Base-by-base conservation (phyloP, 495 filamentous ascomycete species). In the Polyplosphaeria fusca region DNA sequence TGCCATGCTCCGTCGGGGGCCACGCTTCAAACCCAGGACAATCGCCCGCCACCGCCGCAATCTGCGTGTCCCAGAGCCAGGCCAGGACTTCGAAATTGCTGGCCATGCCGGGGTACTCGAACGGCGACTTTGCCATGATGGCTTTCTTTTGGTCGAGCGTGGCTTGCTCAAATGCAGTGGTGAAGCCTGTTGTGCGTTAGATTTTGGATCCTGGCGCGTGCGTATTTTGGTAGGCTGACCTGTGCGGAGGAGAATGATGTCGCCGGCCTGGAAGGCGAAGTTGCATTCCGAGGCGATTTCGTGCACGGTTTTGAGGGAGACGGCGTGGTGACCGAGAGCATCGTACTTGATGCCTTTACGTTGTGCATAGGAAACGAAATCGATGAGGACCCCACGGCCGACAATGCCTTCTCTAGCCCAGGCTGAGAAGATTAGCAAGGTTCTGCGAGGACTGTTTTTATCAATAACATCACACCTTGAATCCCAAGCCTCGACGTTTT, bases 21-120 rank as follows among this genome's bases (percentile, higher is more conserved):
- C 49, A 64, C 1, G 49, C 61, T 27, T 64, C 61, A 27, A 59
- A 64, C 3, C 55, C 45, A 16, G 49, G 55, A 27, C 49, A 49
- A 30, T 65, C 62, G 37, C 62, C 62, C 0, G 58, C 62, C 1
- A 65, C 62, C 7, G 58, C 58, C 13, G 62, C 58, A 23, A 65
- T 48, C 22, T 49, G 20, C 2, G 47, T 47, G 52, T 65, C 58
- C 58, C 58, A 61, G 16, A 65, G 41, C 58, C 58, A 65, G 12
- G 40, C 47, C 3, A 61, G 47, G 1, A 65, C 58, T 42, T 54
- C 62, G 12, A 43, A 35, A 19, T 5, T 58, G 32, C 22, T 26
- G 27, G 57, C 62, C 18, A 65, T 35, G 22, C 62, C 62, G 2
- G 62, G 45, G 32, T 61, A 56, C 35, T 57, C 14, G 41, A 61